Evolutionary conservation across 1,284 basidiomycete species (phyloP), one percentile per base, ranked within the genome.

Genomic region (Sparassis latifolia): DNA sequence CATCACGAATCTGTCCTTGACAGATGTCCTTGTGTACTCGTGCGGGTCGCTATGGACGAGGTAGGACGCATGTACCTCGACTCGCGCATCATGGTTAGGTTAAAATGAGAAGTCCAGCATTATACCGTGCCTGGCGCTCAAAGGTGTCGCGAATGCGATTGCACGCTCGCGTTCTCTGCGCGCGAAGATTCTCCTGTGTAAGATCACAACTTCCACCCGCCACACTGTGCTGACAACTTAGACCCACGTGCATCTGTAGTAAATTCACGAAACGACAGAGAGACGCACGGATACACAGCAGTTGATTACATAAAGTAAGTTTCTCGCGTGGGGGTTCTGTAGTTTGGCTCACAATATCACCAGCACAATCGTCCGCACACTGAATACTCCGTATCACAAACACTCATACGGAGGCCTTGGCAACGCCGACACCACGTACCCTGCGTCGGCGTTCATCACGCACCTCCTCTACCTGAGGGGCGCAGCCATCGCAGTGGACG

Each of bases 31-130:
- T 33, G 82, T 97, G 3, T 97, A 96, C 67, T 93, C 91, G 2
- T 95, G 92, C 65, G 93, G 92, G 1, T 95, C 92, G 0, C 70
- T 97, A 2, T 97, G 91, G 91, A 97, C 94, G 30, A 92, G 87
- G 88, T 84, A 50, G 48, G 54, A 29, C 50, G 3, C 31, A 31
- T 12, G n/a, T 48, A 30, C 27, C n/a, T 9, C 27, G 31, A 45
- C 30, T 51, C 42, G 41, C 44, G 44, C 51, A 29, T n/a, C 35
- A 44, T 5, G 10, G 28, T 30, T 5, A n/a, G 29, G 10, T 32
- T 29, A 10, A 6, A 7, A 42, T 32, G 31, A 10, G 10, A 12
- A 4, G 1, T 29, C 20, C 50, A 69, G 90, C 59, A 90, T 98
- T 57, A 82, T 97, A 12, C 95, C 96, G 0, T 97, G 94, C 65